Evolutionary conservation across 2,329 filamentous ascomycete genomes (phyloP), one percentile per base, ranked within the genome.

Genomic region (Monosporascus sp.): DNA sequence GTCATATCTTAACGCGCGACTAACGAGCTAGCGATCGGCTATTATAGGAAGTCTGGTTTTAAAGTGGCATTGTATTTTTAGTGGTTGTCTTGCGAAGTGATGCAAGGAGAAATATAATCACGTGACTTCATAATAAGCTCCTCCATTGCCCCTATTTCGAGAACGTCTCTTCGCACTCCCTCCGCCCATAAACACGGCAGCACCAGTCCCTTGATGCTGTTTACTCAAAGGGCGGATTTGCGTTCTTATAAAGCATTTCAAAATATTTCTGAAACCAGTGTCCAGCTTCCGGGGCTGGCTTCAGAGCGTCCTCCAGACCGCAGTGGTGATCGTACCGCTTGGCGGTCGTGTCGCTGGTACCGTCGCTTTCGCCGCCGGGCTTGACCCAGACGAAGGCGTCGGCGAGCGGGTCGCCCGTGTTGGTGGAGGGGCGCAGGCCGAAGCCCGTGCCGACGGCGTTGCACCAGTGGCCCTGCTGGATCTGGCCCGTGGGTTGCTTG

Each of bases 241-340:
- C 78, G 61, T 82, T 82, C 61, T 72, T 72, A 55, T 83, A 71
- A 9, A 84, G 70, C 69, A 79, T 76, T 69, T 75, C 78, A 63
- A 83, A 82, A 71, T 83, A 83, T 39, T 73, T 75, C 70, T 83
- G 74, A 72, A 87, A 87, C 86, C 86, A 90, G 20, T 76, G 73
- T 44, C 87, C 86, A n/a, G 87, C 86, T 71, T 89, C 84, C 49
- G 86, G 86, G 2, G 86, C 82, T 14, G 86, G 85, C 69, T 82
- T 71, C 54, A 85, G 74, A 14, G 85, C 72, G 62, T 81, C 78
- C 18, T 68, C 57, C 44, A 74, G 71, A 50, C 82, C 81, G 60
- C 83, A 85, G 70, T 78, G 72, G 18, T 61, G 64, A 69, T 82
- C 79, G 67, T 78, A 82, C 49, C 79, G 74, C n/a, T 65, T 55